Conservation (phyloP, 2,329 filamentous ascomycete genomes). For the Colletotrichum euphorbiae region DNA sequence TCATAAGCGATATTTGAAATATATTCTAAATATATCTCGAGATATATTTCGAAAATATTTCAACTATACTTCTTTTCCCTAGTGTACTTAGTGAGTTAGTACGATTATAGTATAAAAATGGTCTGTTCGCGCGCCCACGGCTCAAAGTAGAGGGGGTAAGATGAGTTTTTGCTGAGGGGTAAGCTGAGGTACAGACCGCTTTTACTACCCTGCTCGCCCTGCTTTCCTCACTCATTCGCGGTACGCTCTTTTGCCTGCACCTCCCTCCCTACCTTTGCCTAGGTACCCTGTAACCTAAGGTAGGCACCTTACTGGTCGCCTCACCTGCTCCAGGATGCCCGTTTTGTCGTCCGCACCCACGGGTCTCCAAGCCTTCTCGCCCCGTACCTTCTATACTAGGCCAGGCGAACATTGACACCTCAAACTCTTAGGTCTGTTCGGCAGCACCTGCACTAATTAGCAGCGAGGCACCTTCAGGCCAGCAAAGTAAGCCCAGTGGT, state of each 20-base stretch:
- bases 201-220: background rate
- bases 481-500: background rate
- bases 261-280: constrained; percentile 1
- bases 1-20: too few relatives aligned
- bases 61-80: too few relatives aligned
- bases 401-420: background rate
- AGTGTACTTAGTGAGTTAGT: too few relatives aligned
- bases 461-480: background rate
- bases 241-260: background rate
- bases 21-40: too few relatives aligned
- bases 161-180: too few relatives aligned
- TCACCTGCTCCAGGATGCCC: constrained; percentile 11
- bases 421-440: background rate
- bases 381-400: background rate
- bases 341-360: background rate
- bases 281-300: background rate
- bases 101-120: too few relatives aligned
- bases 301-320: constrained; percentile 2
- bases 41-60: too few relatives aligned
- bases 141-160: too few relatives aligned
- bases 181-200: too few relatives aligned
- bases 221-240: background rate
- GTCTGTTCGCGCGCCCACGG: too few relatives aligned
- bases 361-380: background rate
- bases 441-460: background rate